Evolutionary conservation across 768 basidiomycete genomes (phyloP), one percentile per base, ranked within the genome.

Genomic region (Termitomyces sp.): DNA sequence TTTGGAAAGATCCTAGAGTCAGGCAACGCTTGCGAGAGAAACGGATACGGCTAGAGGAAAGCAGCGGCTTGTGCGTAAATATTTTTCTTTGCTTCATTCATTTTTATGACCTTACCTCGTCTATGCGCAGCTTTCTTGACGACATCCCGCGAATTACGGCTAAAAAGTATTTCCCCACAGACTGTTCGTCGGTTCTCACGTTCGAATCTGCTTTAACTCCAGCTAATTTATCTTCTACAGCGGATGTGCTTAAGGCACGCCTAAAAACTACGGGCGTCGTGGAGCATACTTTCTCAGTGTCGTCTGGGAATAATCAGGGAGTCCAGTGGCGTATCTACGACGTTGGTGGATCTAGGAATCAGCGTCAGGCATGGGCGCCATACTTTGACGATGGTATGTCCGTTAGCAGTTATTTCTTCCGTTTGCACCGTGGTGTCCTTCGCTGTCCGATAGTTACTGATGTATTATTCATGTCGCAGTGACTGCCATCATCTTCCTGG

Each of bases 401-500:
- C 48, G 47, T 54, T 25, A 46, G n/a, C 23, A 17, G n/a, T 25
- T 44, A 47, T 31, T 21, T 12, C 29, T 54, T n/a, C 16, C 29
- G 16, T 16, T 34, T 35, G 42, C 16, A 27, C 25, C 27, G 17
- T n/a, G 43, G 16, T 17, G 2, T 38, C 47, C 35, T 27, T 44
- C 31, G 25, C 49, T 53, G 38, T 53, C 25, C 35, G 32, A 49
- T 37, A 29, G 38, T 14, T 42, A 37, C 62, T 55, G 41, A 59
- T 43, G 35, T 56, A 29, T 45, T 47, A 35, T 56, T 5, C 58
- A 37, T 38, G 23, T 7, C 27, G n/a, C 68, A 92, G 91, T 91
- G 37, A 88, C 90, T 68, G 89, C 90, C 43, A 89, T 94, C 67
- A 92, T 94, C 59, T 94, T 92, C 72, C 81, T 94, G 56, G 91